Evolutionary conservation across 306 rosid species (phyloP), one percentile per base, ranked within the genome.

Genomic region (Canavalia ensiformis): DNA sequence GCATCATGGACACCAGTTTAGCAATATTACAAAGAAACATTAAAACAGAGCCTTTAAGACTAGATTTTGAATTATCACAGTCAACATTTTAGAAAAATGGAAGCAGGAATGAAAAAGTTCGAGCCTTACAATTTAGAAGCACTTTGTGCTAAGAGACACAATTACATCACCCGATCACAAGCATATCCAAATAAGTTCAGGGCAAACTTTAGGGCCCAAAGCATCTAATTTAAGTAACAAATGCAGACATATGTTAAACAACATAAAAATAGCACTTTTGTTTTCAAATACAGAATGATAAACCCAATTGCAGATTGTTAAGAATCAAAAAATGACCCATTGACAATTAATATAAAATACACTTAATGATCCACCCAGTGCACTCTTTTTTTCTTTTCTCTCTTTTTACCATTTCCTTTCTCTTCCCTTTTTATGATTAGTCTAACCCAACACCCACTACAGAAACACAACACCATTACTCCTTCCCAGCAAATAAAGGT

Each of bases 281-380:
- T 51, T 33, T 51, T 8, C 33, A 34, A 52, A 7, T 39, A 2
- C 29, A 13, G 63, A 35, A 51, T 34, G 8, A 72, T 7, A 35
- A 39, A 54, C 67, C 78, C 13, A 42, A 45, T 46, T 75, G 18
- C 13, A 31, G 25, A 33, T 41, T 29, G 67, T 42, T 31, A 75
- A 5, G 13, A 60, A 59, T 31, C 42, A 31, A 59, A 31, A 58
- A 58, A 18, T 4, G 9, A n/a, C n/a, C 34, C 37, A 25, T 8
- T 49, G 13, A 71, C 45, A 50, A 9, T 55, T 55, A 57, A 29
- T 35, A 29, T 7, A 28, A 29, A 1, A 30, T 7, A 28, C 45
- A 51, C 34, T 8, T 49, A 50, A 31, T 50, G 34, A n/a, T 51
- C 34, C 59, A 13, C 62, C 29, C 1, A 70, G 42, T 5, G 31